Evolutionary conservation across 768 basidiomycete species (phyloP).

Genomic region (Pisolithus orientalis): DNA sequence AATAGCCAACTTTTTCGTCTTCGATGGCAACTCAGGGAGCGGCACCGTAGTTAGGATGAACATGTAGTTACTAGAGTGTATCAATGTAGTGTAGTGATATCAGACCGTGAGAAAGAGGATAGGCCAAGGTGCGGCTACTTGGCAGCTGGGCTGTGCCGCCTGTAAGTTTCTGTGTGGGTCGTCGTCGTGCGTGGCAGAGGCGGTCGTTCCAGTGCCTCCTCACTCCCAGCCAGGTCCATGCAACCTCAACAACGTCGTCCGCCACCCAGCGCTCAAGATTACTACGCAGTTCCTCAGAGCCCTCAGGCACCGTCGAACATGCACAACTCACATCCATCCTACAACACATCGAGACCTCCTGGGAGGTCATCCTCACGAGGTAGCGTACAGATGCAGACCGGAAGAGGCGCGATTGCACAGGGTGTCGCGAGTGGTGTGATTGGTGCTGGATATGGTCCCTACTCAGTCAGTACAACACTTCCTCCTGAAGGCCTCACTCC

Average conservation of each 20-base stretch:
- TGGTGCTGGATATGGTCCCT: slow-evolving; percentile 79
- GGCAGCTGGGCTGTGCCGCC: not conserved
- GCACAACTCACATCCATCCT: slow-evolving; percentile 19
- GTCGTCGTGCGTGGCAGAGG: slow-evolving; percentile 5
- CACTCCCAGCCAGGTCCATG: slow-evolving; percentile 21
- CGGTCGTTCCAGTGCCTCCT: slow-evolving; percentile 6
- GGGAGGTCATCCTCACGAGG: slow-evolving; percentile 23
- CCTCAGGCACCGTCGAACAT: slow-evolving; percentile 35
- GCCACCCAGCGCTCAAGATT: slow-evolving; percentile 43
- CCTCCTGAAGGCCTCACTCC: not conserved
- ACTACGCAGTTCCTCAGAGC: slow-evolving; percentile 56
- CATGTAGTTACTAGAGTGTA: slow-evolving; percentile 25
- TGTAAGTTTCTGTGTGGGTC: slow-evolving; percentile 7
- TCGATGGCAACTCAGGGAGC: slow-evolving; percentile 76
- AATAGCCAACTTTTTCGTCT: slow-evolving; percentile 86
- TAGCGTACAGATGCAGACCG: slow-evolving; percentile 24
- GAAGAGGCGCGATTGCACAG: slow-evolving; percentile 56
- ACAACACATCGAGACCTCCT: slow-evolving; percentile 16
- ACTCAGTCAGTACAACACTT: slow-evolving; percentile 52
- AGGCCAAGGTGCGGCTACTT: not conserved
- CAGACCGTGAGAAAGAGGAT: not conserved
- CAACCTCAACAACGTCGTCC: slow-evolving; percentile 33
- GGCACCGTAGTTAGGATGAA: slow-evolving; percentile 59
- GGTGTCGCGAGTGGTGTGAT: slow-evolving; percentile 78
- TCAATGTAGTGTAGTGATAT: not conserved